Evolutionary conservation across 2,329 filamentous ascomycete species (phyloP).

Genomic region (Daldinia sp.): DNA sequence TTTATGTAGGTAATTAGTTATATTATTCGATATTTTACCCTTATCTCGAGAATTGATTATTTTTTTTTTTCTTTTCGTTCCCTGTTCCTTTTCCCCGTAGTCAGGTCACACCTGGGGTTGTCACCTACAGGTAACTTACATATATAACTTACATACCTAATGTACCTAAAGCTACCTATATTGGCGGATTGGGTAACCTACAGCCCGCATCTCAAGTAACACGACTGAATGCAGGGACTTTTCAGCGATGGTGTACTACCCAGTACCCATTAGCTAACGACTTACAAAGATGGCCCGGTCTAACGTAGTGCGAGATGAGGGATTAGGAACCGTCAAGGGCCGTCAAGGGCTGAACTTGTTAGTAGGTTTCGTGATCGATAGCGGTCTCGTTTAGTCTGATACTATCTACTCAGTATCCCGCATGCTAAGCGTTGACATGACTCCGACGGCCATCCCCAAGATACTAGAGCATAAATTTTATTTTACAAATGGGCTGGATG

Average conservation of each 20-base stretch:
- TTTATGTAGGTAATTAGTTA: neutral
- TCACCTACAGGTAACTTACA: neutral
- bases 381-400: constrained; percentile 11
- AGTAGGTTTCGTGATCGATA: constrained; percentile 29
- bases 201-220: neutral
- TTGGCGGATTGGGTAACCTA: neutral
- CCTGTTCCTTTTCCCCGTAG: neutral
- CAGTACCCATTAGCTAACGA: neutral
- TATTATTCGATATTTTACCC: constrained; percentile 5
- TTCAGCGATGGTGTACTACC: neutral
- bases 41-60: neutral
- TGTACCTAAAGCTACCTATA: neutral
- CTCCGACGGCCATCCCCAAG: neutral
- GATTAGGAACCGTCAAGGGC: constrained; percentile 5
- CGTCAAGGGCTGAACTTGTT: constrained; percentile 22
- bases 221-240: constrained; percentile 6
- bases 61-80: neutral
- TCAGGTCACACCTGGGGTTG: neutral
- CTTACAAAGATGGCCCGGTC: neutral
- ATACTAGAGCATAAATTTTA: too few relatives aligned
- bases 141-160: neutral
- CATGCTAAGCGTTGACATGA: neutral
- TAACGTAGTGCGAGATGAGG: constrained; percentile 5
- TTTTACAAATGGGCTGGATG: too few relatives aligned
- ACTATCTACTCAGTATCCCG: neutral